Evolutionary conservation across 2,329 filamentous ascomycete genomes (phyloP).

Genomic region (Cercospora zeina): DNA sequence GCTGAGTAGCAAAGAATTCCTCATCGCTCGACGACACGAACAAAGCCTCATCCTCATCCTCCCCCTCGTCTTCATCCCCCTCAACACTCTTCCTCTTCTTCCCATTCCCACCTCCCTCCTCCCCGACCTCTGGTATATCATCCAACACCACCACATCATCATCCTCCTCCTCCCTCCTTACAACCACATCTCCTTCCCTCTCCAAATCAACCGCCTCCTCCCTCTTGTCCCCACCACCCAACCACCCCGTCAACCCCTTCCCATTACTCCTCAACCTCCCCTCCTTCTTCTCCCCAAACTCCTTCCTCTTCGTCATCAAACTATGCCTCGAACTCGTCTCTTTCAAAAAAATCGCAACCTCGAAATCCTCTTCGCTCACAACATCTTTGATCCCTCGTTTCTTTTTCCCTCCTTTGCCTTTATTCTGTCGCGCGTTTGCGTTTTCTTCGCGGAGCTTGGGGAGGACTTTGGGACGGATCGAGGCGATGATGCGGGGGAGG

Average conservation of each 20-base stretch:
- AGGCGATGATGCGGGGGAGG: constrained; percentile 78
- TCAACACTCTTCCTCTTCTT: constrained; percentile 28
- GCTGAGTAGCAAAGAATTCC: constrained; percentile 39
- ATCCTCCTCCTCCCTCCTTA: constrained; percentile 56
- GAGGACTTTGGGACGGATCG: constrained; percentile 79
- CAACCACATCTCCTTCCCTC: constrained; percentile 52
- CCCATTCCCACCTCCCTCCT: constrained; percentile 6
- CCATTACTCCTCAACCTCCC: constrained; percentile 48
- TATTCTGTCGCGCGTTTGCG: constrained; percentile 51
- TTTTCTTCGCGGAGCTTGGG: constrained; percentile 90
- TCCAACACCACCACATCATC: constrained; percentile 57
- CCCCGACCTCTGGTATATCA: constrained; percentile 56
- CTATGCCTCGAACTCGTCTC: constrained; percentile 83
- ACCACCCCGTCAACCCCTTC: constrained; percentile 51
- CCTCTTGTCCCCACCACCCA: constrained; percentile 35
- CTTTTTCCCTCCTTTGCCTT: constrained; percentile 64
- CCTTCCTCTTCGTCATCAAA: constrained; percentile 81
- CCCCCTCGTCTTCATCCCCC: constrained; percentile 27
- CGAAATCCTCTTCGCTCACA: constrained; percentile 84
- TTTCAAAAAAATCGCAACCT: constrained; percentile 90
- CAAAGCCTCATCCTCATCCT: constrained; percentile 36
- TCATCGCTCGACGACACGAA: constrained; percentile 44
- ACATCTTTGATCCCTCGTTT: constrained; percentile 86
- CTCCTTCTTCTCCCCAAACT: constrained; percentile 51
- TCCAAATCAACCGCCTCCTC: constrained; percentile 47